Evolutionary conservation across 768 basidiomycete species (phyloP).

Genomic region (Tylopilus sp.): DNA sequence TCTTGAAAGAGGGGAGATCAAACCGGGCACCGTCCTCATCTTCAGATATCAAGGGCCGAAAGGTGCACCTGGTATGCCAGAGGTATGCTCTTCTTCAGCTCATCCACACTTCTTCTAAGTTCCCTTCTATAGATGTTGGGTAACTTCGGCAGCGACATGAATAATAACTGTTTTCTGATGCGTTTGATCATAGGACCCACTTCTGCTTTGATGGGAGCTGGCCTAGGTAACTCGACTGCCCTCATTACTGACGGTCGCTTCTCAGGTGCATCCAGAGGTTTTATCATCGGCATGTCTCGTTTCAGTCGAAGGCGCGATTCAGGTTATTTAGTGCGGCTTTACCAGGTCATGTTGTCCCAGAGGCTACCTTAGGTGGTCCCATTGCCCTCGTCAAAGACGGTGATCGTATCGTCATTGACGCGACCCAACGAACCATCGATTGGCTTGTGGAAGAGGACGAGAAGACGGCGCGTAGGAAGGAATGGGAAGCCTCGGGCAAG

Average conservation of each 20-base stretch:
- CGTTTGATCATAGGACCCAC: slow-evolving; percentile 55
- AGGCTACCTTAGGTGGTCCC: slow-evolving; percentile 78
- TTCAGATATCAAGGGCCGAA: slow-evolving; percentile 90
- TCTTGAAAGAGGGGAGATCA: slow-evolving; percentile 72
- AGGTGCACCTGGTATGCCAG: slow-evolving; percentile 91
- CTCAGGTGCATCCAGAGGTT: slow-evolving; percentile 74
- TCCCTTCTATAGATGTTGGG: slow-evolving; percentile 41
- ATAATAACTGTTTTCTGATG: not conserved
- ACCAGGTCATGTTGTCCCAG: slow-evolving; percentile 57
- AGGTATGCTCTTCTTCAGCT: no score
- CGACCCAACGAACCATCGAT: slow-evolving; percentile 58
- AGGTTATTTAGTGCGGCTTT: slow-evolving; percentile 35
- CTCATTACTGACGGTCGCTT: slow-evolving; percentile 89
- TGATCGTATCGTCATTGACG: slow-evolving; percentile 72
- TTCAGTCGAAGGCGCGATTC: slow-evolving; percentile 15
- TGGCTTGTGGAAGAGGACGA: slow-evolving; percentile 73
- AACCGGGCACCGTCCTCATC: slow-evolving; percentile 69
- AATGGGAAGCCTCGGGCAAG: slow-evolving; percentile 71
- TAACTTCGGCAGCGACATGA: slow-evolving; percentile 14
- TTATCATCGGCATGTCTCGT: slow-evolving; percentile 48
- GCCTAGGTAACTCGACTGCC: slow-evolving; percentile 71
- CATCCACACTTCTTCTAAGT: no score
- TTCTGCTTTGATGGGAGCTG: slow-evolving; percentile 80
- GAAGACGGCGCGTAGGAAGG: slow-evolving; percentile 52
- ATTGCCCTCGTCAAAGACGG: slow-evolving; percentile 86